Conservation (phyloP, 2,329 filamentous ascomycete species). For the Apiospora aurea region DNA sequence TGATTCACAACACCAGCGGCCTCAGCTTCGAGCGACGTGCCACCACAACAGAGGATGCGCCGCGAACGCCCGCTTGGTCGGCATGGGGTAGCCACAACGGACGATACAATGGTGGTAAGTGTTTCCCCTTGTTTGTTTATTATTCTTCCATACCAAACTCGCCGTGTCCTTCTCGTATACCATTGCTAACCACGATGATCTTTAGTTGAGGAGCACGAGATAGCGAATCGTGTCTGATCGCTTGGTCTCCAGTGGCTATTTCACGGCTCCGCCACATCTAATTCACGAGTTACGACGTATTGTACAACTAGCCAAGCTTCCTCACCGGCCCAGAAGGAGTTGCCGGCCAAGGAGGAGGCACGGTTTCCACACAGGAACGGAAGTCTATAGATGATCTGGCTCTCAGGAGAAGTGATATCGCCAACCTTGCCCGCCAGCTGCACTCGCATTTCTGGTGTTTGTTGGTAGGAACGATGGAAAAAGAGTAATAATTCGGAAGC, state of each 20-base stretch:
- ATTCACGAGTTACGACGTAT: slow-evolving; percentile 11
- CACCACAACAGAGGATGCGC: not conserved
- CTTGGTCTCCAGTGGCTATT: not conserved
- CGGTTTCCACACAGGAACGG: not conserved
- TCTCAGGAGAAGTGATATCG: not conserved
- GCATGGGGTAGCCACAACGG: not conserved
- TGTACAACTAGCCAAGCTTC: slow-evolving; percentile 4
- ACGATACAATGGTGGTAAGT: not conserved
- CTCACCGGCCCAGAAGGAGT: not conserved
- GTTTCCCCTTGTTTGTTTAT: not conserved
- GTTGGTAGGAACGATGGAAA: not conserved
- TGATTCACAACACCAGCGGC: not conserved
- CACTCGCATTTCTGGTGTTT: not conserved
- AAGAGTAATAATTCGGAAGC: not conserved
- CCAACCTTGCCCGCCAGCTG: not conserved
- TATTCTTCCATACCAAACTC: not conserved
- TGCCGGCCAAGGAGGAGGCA: not conserved
- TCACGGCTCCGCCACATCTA: not conserved
- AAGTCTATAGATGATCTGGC: not conserved
- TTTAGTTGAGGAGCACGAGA: slow-evolving; percentile 36
- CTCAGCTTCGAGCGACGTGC: slow-evolving; percentile 5
- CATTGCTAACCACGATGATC: not conserved
- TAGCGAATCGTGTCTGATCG: slow-evolving; percentile 34
- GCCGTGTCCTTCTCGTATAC: not conserved
- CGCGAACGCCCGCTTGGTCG: not conserved